A percentile compares a stretch with the other conserved stretches of the same genome.
Evolutionary conservation across 2,329 filamentous ascomycete species (phyloP).

Genomic region (Botrytis paeoniae): DNA sequence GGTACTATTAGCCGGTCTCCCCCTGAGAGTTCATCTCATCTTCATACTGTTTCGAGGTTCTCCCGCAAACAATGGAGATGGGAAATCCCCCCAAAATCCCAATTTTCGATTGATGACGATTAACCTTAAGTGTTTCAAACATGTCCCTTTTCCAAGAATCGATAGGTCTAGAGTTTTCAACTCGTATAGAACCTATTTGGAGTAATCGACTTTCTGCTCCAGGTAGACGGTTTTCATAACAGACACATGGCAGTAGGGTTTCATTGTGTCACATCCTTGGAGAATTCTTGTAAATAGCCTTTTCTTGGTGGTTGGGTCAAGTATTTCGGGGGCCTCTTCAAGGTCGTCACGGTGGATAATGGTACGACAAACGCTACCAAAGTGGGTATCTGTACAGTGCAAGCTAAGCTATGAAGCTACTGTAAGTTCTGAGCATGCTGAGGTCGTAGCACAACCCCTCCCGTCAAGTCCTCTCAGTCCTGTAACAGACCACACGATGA

Average conservation of each 20-base stretch:
- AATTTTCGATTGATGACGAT: not conserved
- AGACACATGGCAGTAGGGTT: not conserved
- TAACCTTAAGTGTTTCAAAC: not conserved
- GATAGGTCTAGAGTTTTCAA: not conserved
- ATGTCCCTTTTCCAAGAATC: not conserved
- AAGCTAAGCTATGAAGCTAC: not conserved
- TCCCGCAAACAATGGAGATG: not conserved
- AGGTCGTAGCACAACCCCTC: not conserved
- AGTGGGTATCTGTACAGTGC: not conserved
- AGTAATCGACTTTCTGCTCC: not conserved
- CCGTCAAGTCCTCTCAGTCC: not conserved
- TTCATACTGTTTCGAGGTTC: not conserved
- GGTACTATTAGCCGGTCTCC: not conserved
- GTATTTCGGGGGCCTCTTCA: not conserved
- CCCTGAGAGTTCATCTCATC: not conserved
- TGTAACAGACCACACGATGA: slow-evolving; percentile 9
- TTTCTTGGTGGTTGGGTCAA: not conserved
- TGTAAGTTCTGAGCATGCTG: not conserved
- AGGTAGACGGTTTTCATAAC: not conserved
- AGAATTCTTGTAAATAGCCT: not conserved
- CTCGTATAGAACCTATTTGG: slow-evolving; percentile 5
- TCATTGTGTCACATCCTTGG: not conserved
- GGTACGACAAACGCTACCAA: not conserved
- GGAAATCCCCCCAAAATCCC: not conserved
- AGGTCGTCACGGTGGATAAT: not conserved